Conservation (phyloP, 306 rosid genomes). For the Quercus rubra region DNA sequence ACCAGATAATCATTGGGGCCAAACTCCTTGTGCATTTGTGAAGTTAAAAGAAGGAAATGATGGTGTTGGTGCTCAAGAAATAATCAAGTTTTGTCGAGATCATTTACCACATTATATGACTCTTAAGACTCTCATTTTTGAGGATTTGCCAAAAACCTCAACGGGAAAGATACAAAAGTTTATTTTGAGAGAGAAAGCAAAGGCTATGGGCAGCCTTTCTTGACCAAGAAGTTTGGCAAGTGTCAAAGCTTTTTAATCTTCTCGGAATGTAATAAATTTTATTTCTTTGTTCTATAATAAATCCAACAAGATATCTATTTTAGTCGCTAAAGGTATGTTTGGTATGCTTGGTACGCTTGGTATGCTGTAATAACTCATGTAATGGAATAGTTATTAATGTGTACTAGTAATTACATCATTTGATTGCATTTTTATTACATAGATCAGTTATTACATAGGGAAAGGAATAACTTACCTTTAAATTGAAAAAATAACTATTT, state of each 20-base stretch:
- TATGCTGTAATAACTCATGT: too few relatives aligned
- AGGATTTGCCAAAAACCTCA: constrained; percentile 67
- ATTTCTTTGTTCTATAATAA: not conserved
- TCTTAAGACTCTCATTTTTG: constrained; percentile 54
- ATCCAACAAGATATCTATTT: not conserved
- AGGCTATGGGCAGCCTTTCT: constrained; percentile 55
- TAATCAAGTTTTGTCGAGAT: constrained; percentile 51
- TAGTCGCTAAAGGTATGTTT: accelerated
- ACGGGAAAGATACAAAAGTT: constrained; percentile 80
- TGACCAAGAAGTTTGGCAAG: not conserved
- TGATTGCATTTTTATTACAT: too few relatives aligned
- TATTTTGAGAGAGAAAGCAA: constrained; percentile 60
- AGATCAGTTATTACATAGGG: accelerated
- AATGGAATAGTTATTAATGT: too few relatives aligned
- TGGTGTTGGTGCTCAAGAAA: constrained; percentile 31
- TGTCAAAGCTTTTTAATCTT: not conserved
- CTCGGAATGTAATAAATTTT: not conserved
- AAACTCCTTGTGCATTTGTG: constrained; percentile 83
- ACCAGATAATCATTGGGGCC: constrained; percentile 86
- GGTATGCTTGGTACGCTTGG: accelerated
- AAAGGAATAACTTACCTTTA: too few relatives aligned
- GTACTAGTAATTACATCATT: too few relatives aligned
- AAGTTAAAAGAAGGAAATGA: constrained; percentile 50
- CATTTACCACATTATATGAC: constrained; percentile 78
- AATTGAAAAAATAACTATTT: too few relatives aligned